Base-by-base conservation (phyloP, 164 flowering plant genomes). In the Dillenia turbinata region DNA sequence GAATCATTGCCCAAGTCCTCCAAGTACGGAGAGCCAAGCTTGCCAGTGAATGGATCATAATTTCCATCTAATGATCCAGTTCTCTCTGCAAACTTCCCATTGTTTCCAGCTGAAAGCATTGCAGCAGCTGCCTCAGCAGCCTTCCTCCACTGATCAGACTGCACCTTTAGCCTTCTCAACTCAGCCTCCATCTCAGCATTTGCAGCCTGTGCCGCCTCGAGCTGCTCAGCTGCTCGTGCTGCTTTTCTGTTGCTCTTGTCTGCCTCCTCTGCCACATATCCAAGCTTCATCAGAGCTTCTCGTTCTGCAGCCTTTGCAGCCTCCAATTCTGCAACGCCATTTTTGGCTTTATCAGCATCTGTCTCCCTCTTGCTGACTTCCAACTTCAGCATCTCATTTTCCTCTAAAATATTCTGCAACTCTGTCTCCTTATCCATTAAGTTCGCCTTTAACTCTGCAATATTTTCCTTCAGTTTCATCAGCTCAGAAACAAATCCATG, bases 91-190 rank as follows among this genome's bases (percentile, higher is more conserved):
- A 65, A 66, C 61, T 81, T 84, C 57, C 90, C 97, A 49, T 85
- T 85, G 47, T 73, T 76, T 10, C 85, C 88, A 0, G 82, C 67
- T 9, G 92, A 80, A 65, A 95, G 79, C 76, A 90, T 86, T 17
- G 99, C 77, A 8, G 97, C 91, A 22, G 99, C 97, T 8, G 95
- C 89, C 71, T 95, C 99, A 1, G 99, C 99, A 15, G 99, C 99
- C 71, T 95, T 95, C 73, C 97, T 84, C 97, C 97, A 95, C 69
- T 95, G 99, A 26, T 90, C 92, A 6, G 96, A 83, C 71, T 92
- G 97, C 64, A 95, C 96, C 66, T 83, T 88, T 2, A 95, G 71
- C 78, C 78, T 86, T 69, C 88, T 85, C 61, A 95, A 60, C 78
- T 95, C 99, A 0, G 83, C 82, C 56, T 92, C 97, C 89, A 92